Evolutionary conservation across 495 filamentous ascomycete genomes (phyloP).

Genomic region (Arthonia radiata): DNA sequence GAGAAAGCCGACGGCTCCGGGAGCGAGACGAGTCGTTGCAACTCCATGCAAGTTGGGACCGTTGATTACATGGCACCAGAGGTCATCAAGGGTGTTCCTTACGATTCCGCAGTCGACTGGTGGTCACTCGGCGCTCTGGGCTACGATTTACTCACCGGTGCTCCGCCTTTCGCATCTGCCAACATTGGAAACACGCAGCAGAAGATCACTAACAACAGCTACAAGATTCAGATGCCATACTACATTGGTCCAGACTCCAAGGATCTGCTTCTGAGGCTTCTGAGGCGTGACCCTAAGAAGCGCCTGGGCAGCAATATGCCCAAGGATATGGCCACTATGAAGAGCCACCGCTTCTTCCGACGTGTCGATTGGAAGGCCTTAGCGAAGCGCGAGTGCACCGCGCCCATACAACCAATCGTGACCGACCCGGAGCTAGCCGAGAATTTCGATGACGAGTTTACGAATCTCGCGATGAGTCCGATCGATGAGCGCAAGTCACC

Average conservation of each 20-base stretch:
- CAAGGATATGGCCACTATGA: constrained; percentile 63
- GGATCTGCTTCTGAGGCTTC: constrained; percentile 65
- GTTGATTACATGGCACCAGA: constrained; percentile 98
- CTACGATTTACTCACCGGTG: constrained; percentile 74
- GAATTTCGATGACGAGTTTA: constrained; percentile 82
- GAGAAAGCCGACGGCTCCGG: too few relatives aligned
- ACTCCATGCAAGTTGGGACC: constrained; percentile 73
- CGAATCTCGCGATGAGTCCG: constrained; percentile 56
- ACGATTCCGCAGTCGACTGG: constrained; percentile 91
- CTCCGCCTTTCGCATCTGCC: constrained; percentile 67
- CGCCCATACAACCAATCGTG: constrained; percentile 76
- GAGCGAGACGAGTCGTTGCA: constrained; percentile 30
- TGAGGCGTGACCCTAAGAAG: constrained; percentile 78
- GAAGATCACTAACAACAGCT: constrained; percentile 75
- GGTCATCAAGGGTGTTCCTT: constrained; percentile 59
- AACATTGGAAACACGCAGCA: constrained; percentile 83
- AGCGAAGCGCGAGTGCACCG: constrained; percentile 47
- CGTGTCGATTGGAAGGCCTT: constrained; percentile 83
- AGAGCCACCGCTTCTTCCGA: constrained; percentile 86
- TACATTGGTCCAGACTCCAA: constrained; percentile 76
- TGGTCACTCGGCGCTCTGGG: constrained; percentile 90
- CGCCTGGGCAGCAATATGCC: constrained; percentile 70
- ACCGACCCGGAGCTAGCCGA: constrained; percentile 88
- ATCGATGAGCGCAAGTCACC: constrained; percentile 21
- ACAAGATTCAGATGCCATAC: constrained; percentile 69